These are phyloP conservation scores for Sporisorium sorghi DNA, from an alignment of 1,284 basidiomycete species.

Conservation along the genomic window DNA sequence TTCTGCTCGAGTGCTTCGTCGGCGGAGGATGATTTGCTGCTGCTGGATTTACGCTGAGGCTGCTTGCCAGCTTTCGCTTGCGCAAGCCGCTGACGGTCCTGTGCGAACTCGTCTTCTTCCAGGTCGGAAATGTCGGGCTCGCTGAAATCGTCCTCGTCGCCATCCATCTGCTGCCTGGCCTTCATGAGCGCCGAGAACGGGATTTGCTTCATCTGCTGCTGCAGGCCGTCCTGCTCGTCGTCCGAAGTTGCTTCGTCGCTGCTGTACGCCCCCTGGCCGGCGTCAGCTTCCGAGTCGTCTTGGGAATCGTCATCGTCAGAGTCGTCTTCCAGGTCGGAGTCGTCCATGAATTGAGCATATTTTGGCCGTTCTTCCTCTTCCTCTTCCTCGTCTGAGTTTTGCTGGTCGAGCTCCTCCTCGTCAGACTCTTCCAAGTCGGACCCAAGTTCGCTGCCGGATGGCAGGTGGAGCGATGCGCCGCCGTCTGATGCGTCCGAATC, in stretches of 20 bases:
- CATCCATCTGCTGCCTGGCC: conserved; percentile 71
- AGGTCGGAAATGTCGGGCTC: conserved; percentile 41
- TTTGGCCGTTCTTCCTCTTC: conserved; percentile 32
- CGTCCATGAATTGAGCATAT: conserved; percentile 64
- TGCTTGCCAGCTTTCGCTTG: conserved; percentile 31
- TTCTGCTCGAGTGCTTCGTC: conserved; percentile 40
- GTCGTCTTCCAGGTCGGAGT: conserved; percentile 49
- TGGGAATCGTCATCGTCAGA: conserved; percentile 67
- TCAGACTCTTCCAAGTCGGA: conserved; percentile 22
- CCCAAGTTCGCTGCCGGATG: conserved; percentile 26
- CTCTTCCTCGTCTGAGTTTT: conserved; percentile 9
- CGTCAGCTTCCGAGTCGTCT: conserved; percentile 66
- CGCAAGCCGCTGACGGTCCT: conserved; percentile 32
- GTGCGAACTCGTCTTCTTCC: conserved; percentile 58
- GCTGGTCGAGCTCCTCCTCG: not conserved
- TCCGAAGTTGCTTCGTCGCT: conserved; percentile 34
- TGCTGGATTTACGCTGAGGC: conserved; percentile 13
- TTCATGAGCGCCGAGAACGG: conserved; percentile 74
- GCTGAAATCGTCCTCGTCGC: conserved; percentile 21
- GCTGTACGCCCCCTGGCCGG: conserved; percentile 69
- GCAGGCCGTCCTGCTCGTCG: conserved; percentile 19
- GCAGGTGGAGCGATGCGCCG: conserved; percentile 24
- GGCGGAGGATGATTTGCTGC: not conserved
- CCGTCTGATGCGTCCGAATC: conserved; percentile 40
- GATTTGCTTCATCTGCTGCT: conserved; percentile 50